phyloP scores from a whole-genome alignment of 257 asterid species.

The Asclepias syriaca region DNA sequence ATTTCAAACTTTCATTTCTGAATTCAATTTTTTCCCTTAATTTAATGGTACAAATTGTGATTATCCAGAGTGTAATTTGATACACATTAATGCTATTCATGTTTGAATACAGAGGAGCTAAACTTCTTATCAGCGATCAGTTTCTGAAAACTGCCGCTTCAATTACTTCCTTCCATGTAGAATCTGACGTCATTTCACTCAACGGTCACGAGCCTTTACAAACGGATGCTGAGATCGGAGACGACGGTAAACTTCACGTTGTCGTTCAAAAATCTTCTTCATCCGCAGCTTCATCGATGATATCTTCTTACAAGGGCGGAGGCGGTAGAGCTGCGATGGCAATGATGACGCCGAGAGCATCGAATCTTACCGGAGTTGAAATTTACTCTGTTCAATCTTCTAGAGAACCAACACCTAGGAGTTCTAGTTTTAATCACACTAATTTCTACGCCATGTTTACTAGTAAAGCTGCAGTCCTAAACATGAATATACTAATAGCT shows the following conservation, averaged over 20 bases:
- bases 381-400: slow-evolving; percentile 87
- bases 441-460: slow-evolving; percentile 86
- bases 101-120: slow-evolving; percentile 84
- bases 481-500: too few species aligned
- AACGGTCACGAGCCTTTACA: slow-evolving; percentile 82
- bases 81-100: slow-evolving; percentile 75
- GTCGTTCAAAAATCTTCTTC: slow-evolving; percentile 54
- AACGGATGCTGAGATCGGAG: slow-evolving; percentile 84
- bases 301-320: slow-evolving; percentile 41
- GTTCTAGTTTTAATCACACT: slow-evolving; percentile 74
- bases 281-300: slow-evolving; percentile 38
- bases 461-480: slow-evolving; percentile 78
- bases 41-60: too few species aligned
- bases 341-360: slow-evolving; percentile 70
- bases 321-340: slow-evolving; percentile 38
- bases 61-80: slow-evolving; percentile 80
- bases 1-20: too few species aligned
- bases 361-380: slow-evolving; percentile 82
- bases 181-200: slow-evolving; percentile 73
- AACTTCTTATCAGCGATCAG: slow-evolving; percentile 61
- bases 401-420: slow-evolving; percentile 79
- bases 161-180: slow-evolving; percentile 70
- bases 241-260: slow-evolving; percentile 82
- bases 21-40: too few species aligned
- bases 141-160: slow-evolving; percentile 83